phyloP scores from a whole-genome alignment of 2,329 filamentous ascomycete genomes.

The Drechslerella coelobrocha region DNA sequence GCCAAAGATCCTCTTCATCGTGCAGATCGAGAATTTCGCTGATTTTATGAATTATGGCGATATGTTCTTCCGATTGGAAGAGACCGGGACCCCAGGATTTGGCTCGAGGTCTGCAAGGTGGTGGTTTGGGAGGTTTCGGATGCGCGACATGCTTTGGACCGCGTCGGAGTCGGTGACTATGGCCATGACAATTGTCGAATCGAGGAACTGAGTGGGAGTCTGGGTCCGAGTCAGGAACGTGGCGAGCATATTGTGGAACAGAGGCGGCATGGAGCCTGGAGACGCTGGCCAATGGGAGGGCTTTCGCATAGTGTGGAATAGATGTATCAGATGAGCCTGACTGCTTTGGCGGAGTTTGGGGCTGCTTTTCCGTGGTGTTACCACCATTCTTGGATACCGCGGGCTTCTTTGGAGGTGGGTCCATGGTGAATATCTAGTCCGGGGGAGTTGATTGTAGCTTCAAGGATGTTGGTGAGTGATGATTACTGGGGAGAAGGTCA shows the following conservation, averaged over 20 bases:
- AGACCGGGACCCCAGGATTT: slow-evolving; percentile 17
- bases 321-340: too few species aligned
- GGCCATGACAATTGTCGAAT: background rate
- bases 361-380: too few species aligned
- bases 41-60: slow-evolving; percentile 14
- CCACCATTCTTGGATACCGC: too few species aligned
- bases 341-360: too few species aligned
- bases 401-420: too few species aligned
- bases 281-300: background rate
- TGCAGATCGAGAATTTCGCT: slow-evolving; percentile 17
- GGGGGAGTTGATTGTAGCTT: too few species aligned
- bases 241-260: too few species aligned
- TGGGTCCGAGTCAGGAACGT: background rate
- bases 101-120: background rate
- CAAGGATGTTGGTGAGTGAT: too few species aligned
- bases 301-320: too few species aligned
- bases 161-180: background rate
- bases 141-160: too few species aligned
- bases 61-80: slow-evolving; percentile 18
- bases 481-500: too few species aligned
- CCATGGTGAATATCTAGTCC: too few species aligned
- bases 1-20: slow-evolving; percentile 15
- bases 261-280: slow-evolving; percentile 1
- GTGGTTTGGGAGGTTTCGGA: background rate
- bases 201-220: slow-evolving; percentile 1